Base-by-base conservation (phyloP, 2,329 filamentous ascomycete genomes). In the Anisogramma anomala region DNA sequence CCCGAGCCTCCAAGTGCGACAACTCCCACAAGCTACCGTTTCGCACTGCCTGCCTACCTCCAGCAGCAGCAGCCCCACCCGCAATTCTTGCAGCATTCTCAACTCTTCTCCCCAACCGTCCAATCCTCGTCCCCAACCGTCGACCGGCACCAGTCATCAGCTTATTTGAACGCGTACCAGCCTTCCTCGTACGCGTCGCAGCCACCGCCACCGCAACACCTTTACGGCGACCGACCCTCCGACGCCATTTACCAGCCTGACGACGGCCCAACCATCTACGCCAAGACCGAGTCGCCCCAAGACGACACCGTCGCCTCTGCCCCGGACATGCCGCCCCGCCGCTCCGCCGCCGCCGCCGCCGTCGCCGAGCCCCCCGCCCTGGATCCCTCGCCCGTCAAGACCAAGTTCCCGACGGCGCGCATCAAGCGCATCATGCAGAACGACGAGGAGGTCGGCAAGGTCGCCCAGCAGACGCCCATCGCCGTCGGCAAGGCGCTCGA, bases 351-450 rank as follows among this genome's bases (percentile, higher is more conserved):
- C n/a, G 55, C 60, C 2, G 47, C 60, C 43, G 52, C 61, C 54
- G 32, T 55, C 43, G 52, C 61, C 55, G 31, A 55, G 51, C 44
- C 52, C 45, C 56, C 62, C 22, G 58, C 60, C 32, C 63, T 75
- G 52, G 77, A 64, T 59, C 74, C 60, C 64, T 94, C 64, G 61
- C 71, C 86, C 32, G 86, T 98, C 53, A 84, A 78, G 62, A 96
- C 89, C 25, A 95, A 95, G 55, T 98, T 98, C 55, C 91, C 91
- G 1, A 94, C 94, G 23, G 91, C 91, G 11, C 76, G 91, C 48
- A 98, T 98, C 68, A 98, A 98, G 71, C 79, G 91, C 38, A 96
- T 98, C 55, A 96, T 98, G 91, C 91, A 98, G 64, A 89, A 89
- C 9, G 91, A 98, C 56, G 91, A 98, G 57, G 91, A 98, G 59